Evolutionary conservation across 768 basidiomycete species (phyloP).

Genomic region (Cystobasidiopsis lactophilus): DNA sequence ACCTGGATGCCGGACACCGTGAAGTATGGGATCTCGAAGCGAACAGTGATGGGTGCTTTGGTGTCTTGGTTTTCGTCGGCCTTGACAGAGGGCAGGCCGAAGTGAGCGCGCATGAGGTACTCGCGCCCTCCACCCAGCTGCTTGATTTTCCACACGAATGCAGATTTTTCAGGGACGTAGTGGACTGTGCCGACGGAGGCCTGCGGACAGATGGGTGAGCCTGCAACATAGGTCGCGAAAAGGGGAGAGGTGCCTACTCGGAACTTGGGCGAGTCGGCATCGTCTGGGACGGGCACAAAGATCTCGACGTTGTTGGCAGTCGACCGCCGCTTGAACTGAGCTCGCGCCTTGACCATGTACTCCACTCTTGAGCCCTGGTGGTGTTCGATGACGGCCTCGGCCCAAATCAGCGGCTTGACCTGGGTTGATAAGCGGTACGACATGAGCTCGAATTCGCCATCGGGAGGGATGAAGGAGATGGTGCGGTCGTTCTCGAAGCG

Average conservation of each 20-base stretch:
- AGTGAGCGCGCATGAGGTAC: slow-evolving; percentile 95
- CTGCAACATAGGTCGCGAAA: neutral
- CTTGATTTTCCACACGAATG: slow-evolving; percentile 99
- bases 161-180: slow-evolving; percentile 92
- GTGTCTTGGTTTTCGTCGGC: slow-evolving; percentile 66
- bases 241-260: slow-evolving; percentile 35
- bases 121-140: slow-evolving; percentile 87
- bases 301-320: slow-evolving; percentile 98
- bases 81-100: slow-evolving; percentile 80
- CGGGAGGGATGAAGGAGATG: slow-evolving; percentile 95
- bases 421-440: slow-evolving; percentile 70
- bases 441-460: slow-evolving; percentile 98
- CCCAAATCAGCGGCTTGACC: slow-evolving; percentile 92
- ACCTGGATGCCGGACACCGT: slow-evolving; percentile 72
- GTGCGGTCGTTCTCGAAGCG: slow-evolving; percentile 97
- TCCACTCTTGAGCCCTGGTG: slow-evolving; percentile 80
- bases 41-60: slow-evolving; percentile 83
- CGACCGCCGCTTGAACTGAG: slow-evolving; percentile 90
- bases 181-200: slow-evolving; percentile 87
- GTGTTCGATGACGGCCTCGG: slow-evolving; percentile 86
- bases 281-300: slow-evolving; percentile 95
- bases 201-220: slow-evolving; percentile 26
- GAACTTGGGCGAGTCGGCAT: slow-evolving; percentile 94
- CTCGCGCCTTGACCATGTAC: slow-evolving; percentile 74
- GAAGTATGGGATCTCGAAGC: slow-evolving; percentile 97